Conservation (phyloP, 1,284 basidiomycete species). For the Sporisorium sorghi region DNA sequence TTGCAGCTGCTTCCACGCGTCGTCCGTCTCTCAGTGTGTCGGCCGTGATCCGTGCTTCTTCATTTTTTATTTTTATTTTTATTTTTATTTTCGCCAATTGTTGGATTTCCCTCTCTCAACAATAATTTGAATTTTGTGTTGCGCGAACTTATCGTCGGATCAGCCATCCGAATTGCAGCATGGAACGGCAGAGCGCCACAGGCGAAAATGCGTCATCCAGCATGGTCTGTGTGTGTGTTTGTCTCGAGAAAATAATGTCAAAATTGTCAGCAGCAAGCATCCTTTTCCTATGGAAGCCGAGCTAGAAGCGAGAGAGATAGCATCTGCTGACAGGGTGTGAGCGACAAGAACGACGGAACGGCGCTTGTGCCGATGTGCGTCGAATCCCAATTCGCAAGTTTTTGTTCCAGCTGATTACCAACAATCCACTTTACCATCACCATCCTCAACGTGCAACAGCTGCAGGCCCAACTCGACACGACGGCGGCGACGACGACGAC, state of each 20-base stretch:
- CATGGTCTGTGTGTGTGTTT: not conserved
- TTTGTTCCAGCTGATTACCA: too few species aligned
- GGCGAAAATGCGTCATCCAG: constrained; percentile 6
- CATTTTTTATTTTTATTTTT: not conserved
- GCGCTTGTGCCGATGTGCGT: constrained; percentile 1
- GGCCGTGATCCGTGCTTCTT: constrained; percentile 5
- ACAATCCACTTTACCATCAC: not conserved
- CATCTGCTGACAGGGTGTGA: too few species aligned
- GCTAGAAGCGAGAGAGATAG: too few species aligned
- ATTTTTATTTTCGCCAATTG: not conserved
- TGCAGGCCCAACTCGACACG: not conserved
- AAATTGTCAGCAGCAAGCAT: too few species aligned
- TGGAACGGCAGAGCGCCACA: too few species aligned
- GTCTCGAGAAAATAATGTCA: too few species aligned
- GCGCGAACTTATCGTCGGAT: too few species aligned
- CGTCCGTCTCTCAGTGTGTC: not conserved
- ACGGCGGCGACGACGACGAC: not conserved
- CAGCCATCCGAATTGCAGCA: not conserved
- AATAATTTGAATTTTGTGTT: too few species aligned
- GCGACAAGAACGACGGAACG: too few species aligned
- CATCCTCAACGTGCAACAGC: not conserved
- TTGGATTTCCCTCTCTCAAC: too few species aligned
- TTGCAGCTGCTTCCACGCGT: constrained; percentile 3
- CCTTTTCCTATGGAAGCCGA: too few species aligned
- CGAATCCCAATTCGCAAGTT: too few species aligned